These are phyloP conservation scores for Flaveria linearis DNA, from an alignment of 129 eudicot species.

Conservation along the genomic window DNA sequence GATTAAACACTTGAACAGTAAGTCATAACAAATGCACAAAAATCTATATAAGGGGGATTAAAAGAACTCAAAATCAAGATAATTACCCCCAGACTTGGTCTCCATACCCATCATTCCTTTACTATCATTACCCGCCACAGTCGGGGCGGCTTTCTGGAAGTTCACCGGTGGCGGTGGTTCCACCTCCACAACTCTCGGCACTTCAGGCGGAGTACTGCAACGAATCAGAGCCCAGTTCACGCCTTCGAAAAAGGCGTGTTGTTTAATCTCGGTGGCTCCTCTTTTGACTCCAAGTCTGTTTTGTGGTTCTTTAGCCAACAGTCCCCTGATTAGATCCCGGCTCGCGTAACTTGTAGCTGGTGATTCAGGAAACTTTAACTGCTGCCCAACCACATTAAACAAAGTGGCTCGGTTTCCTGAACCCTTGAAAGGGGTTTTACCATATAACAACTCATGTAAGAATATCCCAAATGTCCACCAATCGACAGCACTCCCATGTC, in stretches of 20 bases:
- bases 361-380: conserved; percentile 62
- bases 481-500: conserved; percentile 82
- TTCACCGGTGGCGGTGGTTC: conserved; percentile 42
- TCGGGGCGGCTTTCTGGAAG: conserved; percentile 38
- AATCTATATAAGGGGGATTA: conserved; percentile 29
- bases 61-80: conserved; percentile 80
- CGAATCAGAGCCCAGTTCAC: conserved; percentile 83
- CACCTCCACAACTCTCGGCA: conserved; percentile 59
- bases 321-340: conserved; percentile 60
- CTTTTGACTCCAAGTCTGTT: conserved; percentile 67
- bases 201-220: conserved; percentile 79
- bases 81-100: conserved; percentile 60
- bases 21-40: not conserved
- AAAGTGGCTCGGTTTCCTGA: conserved; percentile 78
- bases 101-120: conserved; percentile 51
- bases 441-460: conserved; percentile 67
- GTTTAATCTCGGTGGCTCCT: conserved; percentile 83
- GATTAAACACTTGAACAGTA: not conserved
- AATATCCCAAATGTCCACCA: conserved; percentile 90
- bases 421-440: conserved; percentile 78
- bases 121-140: conserved; percentile 38
- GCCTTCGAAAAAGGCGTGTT: conserved; percentile 77
- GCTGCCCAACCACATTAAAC: conserved; percentile 77
- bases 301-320: conserved; percentile 73
- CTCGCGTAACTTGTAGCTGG: conserved; percentile 65